These are phyloP conservation scores for Coemansia sp. DNA, from an alignment of 192 early-diverging fungal species.

Conservation along the genomic window DNA sequence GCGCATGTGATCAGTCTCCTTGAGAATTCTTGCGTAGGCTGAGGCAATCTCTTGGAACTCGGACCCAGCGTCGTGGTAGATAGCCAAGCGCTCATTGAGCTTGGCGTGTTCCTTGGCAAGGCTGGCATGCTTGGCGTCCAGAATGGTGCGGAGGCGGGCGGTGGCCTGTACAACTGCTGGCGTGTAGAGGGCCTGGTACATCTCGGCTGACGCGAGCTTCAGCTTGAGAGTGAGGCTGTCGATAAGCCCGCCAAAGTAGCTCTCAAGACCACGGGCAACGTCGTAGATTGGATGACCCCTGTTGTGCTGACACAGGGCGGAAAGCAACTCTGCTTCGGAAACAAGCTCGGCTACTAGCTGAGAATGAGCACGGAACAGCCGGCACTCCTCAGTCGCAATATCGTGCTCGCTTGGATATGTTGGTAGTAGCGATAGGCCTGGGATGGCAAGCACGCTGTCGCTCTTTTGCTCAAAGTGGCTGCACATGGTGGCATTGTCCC, in stretches of 20 bases:
- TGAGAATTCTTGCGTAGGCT: conserved; percentile 31
- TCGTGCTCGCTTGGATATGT: conserved; percentile 1
- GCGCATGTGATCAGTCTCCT: conserved; percentile 31
- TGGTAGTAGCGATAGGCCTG: conserved; percentile 9
- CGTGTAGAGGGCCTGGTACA: conserved; percentile 41
- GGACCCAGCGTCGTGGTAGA: conserved; percentile 40
- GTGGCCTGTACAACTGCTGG: conserved; percentile 24
- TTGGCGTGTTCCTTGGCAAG: conserved; percentile 30
- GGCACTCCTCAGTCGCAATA: conserved; percentile 17
- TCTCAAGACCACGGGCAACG: conserved; percentile 33
- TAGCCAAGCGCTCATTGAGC: conserved; percentile 47
- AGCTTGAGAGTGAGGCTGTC: conserved; percentile 47
- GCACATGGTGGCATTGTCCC: background rate
- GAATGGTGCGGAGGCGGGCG: conserved; percentile 13
- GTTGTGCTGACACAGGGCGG: conserved; percentile 18
- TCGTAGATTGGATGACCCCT: conserved; percentile 27
- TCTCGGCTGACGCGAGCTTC: conserved; percentile 35
- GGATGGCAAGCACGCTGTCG: conserved; percentile 11
- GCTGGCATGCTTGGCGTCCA: conserved; percentile 16
- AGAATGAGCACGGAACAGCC: conserved; percentile 27
- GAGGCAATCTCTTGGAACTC: conserved; percentile 50
- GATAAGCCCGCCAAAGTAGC: conserved; percentile 52
- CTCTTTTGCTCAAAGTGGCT: conserved; percentile 22
- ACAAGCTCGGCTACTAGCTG: conserved; percentile 30
- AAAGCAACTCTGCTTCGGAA: conserved; percentile 23